phyloP scores from a whole-genome alignment of 2,329 filamentous ascomycete species.

The Colletotrichum cordylinicola region DNA sequence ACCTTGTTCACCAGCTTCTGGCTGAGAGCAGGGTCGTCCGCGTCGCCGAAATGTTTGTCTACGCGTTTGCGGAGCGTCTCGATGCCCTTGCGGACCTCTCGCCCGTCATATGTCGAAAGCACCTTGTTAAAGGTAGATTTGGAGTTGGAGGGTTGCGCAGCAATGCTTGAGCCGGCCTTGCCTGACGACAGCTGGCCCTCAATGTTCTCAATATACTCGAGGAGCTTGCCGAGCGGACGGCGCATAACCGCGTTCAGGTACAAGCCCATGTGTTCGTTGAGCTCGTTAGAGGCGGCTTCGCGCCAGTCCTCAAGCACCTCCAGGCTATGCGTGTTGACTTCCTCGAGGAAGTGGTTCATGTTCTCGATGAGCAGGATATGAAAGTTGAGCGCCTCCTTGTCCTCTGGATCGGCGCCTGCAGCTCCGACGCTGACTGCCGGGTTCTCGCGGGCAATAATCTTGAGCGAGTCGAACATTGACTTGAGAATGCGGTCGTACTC shows the following conservation, averaged over 20 bases:
- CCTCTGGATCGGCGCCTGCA: constrained; percentile 68
- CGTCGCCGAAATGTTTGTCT: constrained; percentile 96
- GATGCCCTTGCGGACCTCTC: constrained; percentile 88
- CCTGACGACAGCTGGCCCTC: constrained; percentile 72
- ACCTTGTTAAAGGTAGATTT: constrained; percentile 87
- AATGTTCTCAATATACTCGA: constrained; percentile 91
- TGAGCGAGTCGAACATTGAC: constrained; percentile 96
- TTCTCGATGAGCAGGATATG: constrained; percentile 98
- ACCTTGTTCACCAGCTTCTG: constrained; percentile 63
- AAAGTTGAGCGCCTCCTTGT: constrained; percentile 96
- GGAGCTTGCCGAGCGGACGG: constrained; percentile 84
- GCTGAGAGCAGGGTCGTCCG: constrained; percentile 74
- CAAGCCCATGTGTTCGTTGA: constrained; percentile 84
- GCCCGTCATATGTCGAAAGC: constrained; percentile 78
- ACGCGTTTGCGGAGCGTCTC: constrained; percentile 88
- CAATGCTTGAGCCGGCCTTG: constrained; percentile 68
- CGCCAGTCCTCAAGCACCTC: constrained; percentile 85
- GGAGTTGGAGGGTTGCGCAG: constrained; percentile 82
- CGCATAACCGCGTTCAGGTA: constrained; percentile 91
- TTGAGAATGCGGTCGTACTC: constrained; percentile 90
- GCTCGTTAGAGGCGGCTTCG: constrained; percentile 76
- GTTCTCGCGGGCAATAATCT: constrained; percentile 85
- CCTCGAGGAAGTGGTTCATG: constrained; percentile 97
- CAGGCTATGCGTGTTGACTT: constrained; percentile 78
- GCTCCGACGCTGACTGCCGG: constrained; percentile 51